Base-by-base conservation (phyloP, 768 basidiomycete species). In the Leucosporidium yakuticum region DNA sequence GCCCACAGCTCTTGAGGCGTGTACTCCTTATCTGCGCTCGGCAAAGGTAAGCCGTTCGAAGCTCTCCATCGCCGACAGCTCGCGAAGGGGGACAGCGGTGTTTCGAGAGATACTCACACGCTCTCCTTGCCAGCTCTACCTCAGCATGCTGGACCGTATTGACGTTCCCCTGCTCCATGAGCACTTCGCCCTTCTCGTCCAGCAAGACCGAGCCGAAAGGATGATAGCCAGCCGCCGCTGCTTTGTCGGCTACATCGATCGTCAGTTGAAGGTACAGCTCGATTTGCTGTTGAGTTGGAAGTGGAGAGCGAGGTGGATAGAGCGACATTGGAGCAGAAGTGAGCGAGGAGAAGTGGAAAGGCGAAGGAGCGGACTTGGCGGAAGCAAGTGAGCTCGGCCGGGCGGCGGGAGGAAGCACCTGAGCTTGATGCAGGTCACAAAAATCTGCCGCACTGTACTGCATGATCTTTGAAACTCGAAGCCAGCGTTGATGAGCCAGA, bases 191-290 rank as follows among this genome's bases (percentile, higher is more conserved):
- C 21, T 17, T 29, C 25, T 23, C 23, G 17, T 29, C 61, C 19
- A 62, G 48, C 25, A 62, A 29, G 27, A 62, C 29, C 29, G 27
- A 29, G 29, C 61, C 61, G 29, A 62, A 62, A 2, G 61, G 61
- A 34, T 62, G 61, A 9, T 48, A 3, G 5, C 61, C 61, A 7
- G 25, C 32, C 25, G 48, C 49, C 6, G 49, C 48, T 2, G 61
- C 61, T 5, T 21, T 20, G 48, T 62, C 49, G 25, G 61, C 61
- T 20, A 62, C 49, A 4, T 32, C 32, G 17, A 62, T 25, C 1
- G 61, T 17, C n/a, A 29, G 15, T 14, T 15, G 48, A 6, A 62
- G 48, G 51, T 57, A 32, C 31, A 1, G 17, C 9, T 34, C 12
- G 15, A 57, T 34, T 7, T 21, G 21, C 29, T 19, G 20, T 4